Percentiles rank a stretch among this genome's conserved stretches.
Conservation (phyloP, 75 land plant species). For the Selaginella tamariscina region DNA sequence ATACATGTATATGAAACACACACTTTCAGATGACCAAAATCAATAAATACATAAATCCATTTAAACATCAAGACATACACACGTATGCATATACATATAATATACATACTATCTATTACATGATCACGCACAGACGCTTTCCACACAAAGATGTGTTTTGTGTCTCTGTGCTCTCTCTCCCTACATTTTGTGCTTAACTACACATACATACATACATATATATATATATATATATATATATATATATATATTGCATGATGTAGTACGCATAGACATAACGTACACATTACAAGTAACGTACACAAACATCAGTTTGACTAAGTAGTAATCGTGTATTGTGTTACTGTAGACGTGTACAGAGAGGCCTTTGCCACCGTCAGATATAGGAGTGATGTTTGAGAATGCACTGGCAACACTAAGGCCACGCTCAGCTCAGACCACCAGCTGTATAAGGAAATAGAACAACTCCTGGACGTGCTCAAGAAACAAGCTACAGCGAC, state of each 20-base stretch:
- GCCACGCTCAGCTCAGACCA: slow-evolving; percentile 62
- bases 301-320: not conserved
- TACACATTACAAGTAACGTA: too few relatives aligned
- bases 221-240: too few relatives aligned
- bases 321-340: not conserved
- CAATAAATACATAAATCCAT: slow-evolving; percentile 3
- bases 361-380: slow-evolving; percentile 65
- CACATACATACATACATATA: too few relatives aligned
- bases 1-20: too few relatives aligned
- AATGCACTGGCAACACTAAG: slow-evolving; percentile 50
- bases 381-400: slow-evolving; percentile 71
- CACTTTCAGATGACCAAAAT: too few relatives aligned
- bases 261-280: too few relatives aligned
- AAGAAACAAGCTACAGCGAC: slow-evolving; percentile 72
- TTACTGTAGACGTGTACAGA: slow-evolving; percentile 70
- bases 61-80: not conserved
- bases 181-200: not conserved
- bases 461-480: slow-evolving; percentile 58
- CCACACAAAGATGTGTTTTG: not conserved
- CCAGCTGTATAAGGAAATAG: slow-evolving; percentile 59
- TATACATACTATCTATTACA: not conserved
- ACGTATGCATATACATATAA: not conserved
- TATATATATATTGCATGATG: too few relatives aligned
- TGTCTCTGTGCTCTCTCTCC: slow-evolving; percentile 2
- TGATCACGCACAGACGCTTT: not conserved